Conservation (phyloP, 345 rosid species). For the Dipteronia dyeriana region DNA sequence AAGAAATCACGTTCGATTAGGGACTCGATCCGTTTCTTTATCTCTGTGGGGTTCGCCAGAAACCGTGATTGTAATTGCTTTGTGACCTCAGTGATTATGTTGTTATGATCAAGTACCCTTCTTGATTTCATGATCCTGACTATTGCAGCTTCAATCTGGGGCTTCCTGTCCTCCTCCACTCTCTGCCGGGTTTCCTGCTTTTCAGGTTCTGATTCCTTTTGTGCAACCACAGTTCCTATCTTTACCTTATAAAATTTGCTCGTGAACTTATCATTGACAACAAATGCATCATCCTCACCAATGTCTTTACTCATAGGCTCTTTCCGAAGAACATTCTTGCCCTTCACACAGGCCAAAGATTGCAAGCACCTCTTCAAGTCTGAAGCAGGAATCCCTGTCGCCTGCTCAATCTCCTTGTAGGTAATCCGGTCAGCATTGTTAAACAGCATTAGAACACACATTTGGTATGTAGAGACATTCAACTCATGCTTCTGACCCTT, state of each 20-base stretch:
- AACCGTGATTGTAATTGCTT: slow-evolving; percentile 96
- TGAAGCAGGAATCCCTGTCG: slow-evolving; percentile 79
- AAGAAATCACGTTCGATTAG: slow-evolving; percentile 95
- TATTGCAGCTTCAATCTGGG: slow-evolving; percentile 97
- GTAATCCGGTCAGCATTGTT: slow-evolving; percentile 79
- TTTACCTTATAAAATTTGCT: slow-evolving; percentile 96
- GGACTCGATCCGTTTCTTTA: slow-evolving; percentile 95
- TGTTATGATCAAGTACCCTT: slow-evolving; percentile 92
- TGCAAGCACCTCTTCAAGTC: slow-evolving; percentile 94
- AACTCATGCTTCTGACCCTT: slow-evolving; percentile 98
- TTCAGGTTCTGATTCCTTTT: slow-evolving; percentile 96
- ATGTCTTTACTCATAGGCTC: slow-evolving; percentile 99
- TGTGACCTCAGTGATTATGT: slow-evolving; percentile 86
- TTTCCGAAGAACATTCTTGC: slow-evolving; percentile 89
- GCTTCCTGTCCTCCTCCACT: slow-evolving; percentile 98
- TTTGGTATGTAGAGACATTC: slow-evolving; percentile 96
- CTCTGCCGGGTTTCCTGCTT: slow-evolving; percentile 97
- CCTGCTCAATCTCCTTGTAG: slow-evolving; percentile 95
- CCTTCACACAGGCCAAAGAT: slow-evolving; percentile 90
- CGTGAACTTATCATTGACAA: slow-evolving; percentile 85
- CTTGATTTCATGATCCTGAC: slow-evolving; percentile 99
- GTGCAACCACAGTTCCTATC: slow-evolving; percentile 98
- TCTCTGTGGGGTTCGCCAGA: slow-evolving; percentile 91
- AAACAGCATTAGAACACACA: slow-evolving; percentile 94
- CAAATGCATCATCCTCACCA: slow-evolving; percentile 80